Conservation (phyloP, 345 rosid genomes). For the Heritiera fomes region DNA sequence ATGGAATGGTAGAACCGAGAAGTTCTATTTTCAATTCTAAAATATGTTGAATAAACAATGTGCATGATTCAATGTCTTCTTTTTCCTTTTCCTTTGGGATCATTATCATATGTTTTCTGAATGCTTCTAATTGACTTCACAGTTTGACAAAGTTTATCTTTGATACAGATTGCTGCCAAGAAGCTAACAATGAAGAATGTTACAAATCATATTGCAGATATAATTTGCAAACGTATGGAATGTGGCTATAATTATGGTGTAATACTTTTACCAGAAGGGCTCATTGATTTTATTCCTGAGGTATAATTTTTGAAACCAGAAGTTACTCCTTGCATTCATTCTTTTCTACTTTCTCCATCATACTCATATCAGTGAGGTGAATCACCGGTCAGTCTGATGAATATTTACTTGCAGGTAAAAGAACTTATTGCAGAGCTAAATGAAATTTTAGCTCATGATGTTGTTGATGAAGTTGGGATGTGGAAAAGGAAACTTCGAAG, state of each 20-base stretch:
- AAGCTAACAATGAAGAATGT: conserved; percentile 80
- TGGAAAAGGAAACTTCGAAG: conserved; percentile 83
- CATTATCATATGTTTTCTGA: not conserved
- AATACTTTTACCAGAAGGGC: conserved; percentile 89
- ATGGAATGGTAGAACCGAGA: not conserved
- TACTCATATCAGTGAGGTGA: not conserved
- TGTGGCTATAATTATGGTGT: conserved; percentile 85
- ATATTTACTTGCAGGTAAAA: conserved; percentile 59
- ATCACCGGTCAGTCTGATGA: not conserved
- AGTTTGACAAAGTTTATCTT: not conserved
- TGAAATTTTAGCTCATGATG: conserved; percentile 82
- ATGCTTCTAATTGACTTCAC: not conserved
- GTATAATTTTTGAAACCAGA: conserved; percentile 30
- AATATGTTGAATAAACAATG: not conserved
- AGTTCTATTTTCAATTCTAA: too few relatives aligned
- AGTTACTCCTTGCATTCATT: not conserved
- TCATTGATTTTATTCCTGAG: conserved; percentile 98
- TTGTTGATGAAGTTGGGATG: conserved; percentile 68
- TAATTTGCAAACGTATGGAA: conserved; percentile 67
- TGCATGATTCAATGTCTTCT: not conserved
- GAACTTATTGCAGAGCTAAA: conserved; percentile 85
- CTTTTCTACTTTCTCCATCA: not conserved
- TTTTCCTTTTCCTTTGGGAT: not conserved
- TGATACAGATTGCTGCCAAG: conserved; percentile 70
- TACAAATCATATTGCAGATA: conserved; percentile 77